Percentiles rank a stretch among this genome's conserved stretches.
Conservation (phyloP, 1,139 yeast species). For the Nakaseomyces nivariensis region DNA sequence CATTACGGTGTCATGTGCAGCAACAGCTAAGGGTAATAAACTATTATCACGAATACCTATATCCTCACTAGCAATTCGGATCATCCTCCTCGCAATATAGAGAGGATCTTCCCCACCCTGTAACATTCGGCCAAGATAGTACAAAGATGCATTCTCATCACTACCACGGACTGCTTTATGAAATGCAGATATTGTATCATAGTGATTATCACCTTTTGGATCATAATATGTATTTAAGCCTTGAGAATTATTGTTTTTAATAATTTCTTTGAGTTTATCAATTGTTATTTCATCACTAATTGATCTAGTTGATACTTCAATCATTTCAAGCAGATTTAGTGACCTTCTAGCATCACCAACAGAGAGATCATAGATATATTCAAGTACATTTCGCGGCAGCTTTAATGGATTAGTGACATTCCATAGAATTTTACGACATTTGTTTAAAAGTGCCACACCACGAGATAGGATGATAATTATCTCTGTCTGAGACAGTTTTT, state of each 20-base stretch:
- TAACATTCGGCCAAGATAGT: constrained; percentile 78
- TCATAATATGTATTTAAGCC: constrained; percentile 54
- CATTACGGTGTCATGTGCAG: constrained; percentile 79
- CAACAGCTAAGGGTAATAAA: constrained; percentile 76
- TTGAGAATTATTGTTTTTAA: constrained; percentile 29
- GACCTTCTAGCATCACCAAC: constrained; percentile 89
- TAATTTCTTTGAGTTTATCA: constrained; percentile 14
- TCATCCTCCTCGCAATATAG: constrained; percentile 85
- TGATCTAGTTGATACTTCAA: constrained; percentile 31
- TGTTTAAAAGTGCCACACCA: constrained; percentile 55
- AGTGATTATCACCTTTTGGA: constrained; percentile 81
- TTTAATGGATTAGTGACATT: constrained; percentile 34
- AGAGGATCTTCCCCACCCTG: constrained; percentile 91
- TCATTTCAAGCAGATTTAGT: constrained; percentile 60
- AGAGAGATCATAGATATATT: constrained; percentile 65
- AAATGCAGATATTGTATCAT: constrained; percentile 88
- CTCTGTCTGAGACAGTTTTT: constrained; percentile 49
- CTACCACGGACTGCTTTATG: constrained; percentile 87
- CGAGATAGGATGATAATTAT: constrained; percentile 49
- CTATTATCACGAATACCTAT: constrained; percentile 74
- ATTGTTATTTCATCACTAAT: constrained; percentile 8
- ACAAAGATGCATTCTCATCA: constrained; percentile 81
- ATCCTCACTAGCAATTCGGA: constrained; percentile 87
- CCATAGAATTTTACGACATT: constrained; percentile 39
- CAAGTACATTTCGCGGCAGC: constrained; percentile 47